Percentiles rank a stretch among this genome's conserved stretches.
phyloP scores from a whole-genome alignment of 441 rosid genomes.

The Macaranga tanarius region DNA sequence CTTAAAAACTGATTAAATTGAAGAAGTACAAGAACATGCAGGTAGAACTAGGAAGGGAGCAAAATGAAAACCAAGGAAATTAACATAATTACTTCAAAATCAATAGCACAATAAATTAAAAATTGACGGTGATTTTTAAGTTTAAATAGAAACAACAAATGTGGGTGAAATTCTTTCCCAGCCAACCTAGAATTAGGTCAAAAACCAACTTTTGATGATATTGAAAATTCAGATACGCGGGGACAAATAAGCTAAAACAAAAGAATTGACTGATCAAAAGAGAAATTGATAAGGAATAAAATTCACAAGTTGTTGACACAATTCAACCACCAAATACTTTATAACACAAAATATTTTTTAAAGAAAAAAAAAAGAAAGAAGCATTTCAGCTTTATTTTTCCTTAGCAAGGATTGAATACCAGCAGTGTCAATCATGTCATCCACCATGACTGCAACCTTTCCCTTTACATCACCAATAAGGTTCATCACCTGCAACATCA shows the following conservation, averaged over 20 bases:
- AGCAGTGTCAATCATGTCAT: slow-evolving; percentile 98
- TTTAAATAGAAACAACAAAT: neutral
- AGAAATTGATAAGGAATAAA: neutral
- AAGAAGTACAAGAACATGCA: neutral
- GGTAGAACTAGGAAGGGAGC: neutral
- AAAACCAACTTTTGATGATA: no score
- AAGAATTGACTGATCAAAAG: neutral
- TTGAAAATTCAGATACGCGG: neutral
- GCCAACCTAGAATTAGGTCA: no score
- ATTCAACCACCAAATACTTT: neutral
- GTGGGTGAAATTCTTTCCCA: no score
- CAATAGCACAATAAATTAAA: neutral
- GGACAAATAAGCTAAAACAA: neutral
- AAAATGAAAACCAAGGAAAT: neutral
- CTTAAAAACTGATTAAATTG: neutral
- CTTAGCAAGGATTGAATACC: slow-evolving; percentile 44
- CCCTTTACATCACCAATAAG: slow-evolving; percentile 94
- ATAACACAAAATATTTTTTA: neutral
- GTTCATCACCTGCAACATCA: slow-evolving; percentile 76
- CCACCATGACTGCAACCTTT: slow-evolving; percentile 94
- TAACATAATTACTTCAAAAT: neutral
- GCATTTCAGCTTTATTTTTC: neutral
- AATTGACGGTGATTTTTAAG: neutral
- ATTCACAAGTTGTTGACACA: neutral
- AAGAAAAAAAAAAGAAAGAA: neutral